Conservation (phyloP, 352 stramenopile genomes). For the Paralagenidium karlingii region DNA sequence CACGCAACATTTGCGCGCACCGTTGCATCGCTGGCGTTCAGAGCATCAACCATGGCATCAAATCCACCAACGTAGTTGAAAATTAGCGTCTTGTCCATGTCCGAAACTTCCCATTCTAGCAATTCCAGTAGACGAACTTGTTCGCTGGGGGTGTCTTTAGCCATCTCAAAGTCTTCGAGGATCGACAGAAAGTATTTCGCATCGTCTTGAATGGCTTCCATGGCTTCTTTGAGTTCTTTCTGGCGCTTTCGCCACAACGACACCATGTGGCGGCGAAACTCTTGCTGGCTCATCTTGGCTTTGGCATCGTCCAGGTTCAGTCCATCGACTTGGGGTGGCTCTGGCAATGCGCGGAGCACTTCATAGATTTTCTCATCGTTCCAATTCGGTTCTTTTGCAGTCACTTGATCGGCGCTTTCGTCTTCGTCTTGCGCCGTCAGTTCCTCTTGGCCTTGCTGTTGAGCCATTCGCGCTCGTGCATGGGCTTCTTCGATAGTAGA, state of each 20-base stretch:
- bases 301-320: constrained; percentile 71
- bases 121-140: constrained; percentile 49
- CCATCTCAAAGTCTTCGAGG: constrained; percentile 55
- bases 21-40: constrained; percentile 55
- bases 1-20: constrained; percentile 49
- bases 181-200: constrained; percentile 60
- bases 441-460: constrained; percentile 7
- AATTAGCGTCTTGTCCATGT: constrained; percentile 78
- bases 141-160: constrained; percentile 23
- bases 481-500: constrained; percentile 2
- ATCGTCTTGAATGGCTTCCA: constrained; percentile 70
- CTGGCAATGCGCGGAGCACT: constrained; percentile 54
- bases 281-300: constrained; percentile 41
- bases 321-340: constrained; percentile 54
- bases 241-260: constrained; percentile 75
- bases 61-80: constrained; percentile 83
- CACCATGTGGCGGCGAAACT: constrained; percentile 66
- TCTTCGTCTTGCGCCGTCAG: neutral
- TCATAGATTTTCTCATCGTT: constrained; percentile 85
- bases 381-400: constrained; percentile 44
- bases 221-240: constrained; percentile 61
- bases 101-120: constrained; percentile 79
- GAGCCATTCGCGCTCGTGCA: constrained; percentile 10
- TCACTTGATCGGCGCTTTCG: neutral
- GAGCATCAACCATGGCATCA: constrained; percentile 41